Evolutionary conservation across 306 rosid genomes (phyloP), one percentile per base, ranked within the genome.

Genomic region (Cucumis cinereus): DNA sequence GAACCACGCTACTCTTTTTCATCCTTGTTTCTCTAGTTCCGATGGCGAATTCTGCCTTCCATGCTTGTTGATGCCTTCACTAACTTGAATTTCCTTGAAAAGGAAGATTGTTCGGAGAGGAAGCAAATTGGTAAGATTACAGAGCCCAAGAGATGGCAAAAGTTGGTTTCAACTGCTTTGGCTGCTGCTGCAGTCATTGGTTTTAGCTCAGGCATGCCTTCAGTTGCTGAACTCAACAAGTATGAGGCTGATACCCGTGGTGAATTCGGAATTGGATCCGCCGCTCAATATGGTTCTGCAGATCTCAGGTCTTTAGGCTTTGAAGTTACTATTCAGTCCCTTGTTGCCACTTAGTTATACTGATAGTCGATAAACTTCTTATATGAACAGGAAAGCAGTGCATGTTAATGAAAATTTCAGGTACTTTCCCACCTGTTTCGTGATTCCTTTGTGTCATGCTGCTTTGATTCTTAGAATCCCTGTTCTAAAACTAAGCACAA

Each of bases 331-430:
- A 7, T 8, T 58, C 38, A 6, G 12, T 74, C 14, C 59, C 41
- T 15, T 53, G 16, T 69, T 16, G 75, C 58, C n/a, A 23, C 13
- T 56, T 60, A 40, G 9, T 80, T 57, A 36, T 35, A 54, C 73
- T 24, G 16, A 30, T 28, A 28, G 8, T 60, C 41, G 3, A 60
- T 30, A 7, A 69, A 63, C 57, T 69, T 11, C 62, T 56, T 55
- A 15, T 58, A 40, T 50, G 4, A 77, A 78, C 89, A 93, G 97
- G 86, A 89, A 91, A 83, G 87, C 98, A 3, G 93, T 93, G 33
- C 97, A 93, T 75, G 85, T 87, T 73, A 93, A 93, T 30, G 98
- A 93, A 77, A 93, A 93, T 90, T 93, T 93, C 90, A 89, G 98
- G 98, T 89, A 64, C 80, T 68, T 57, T 79, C 68, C 59, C 50